Evolutionary conservation across 768 basidiomycete species (phyloP).

Genomic region (Pleurotus giganteus): DNA sequence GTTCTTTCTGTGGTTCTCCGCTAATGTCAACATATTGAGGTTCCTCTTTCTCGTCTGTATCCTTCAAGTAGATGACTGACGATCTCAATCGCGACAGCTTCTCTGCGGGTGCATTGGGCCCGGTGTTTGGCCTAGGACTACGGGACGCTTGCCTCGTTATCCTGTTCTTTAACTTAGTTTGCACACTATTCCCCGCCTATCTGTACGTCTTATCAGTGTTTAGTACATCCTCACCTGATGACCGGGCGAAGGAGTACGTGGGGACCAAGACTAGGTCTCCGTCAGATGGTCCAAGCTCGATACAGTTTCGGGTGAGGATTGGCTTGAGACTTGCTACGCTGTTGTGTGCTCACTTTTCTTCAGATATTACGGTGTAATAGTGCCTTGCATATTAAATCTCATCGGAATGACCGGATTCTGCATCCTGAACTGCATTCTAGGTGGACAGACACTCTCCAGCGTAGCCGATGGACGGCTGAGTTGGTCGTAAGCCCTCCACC

Average conservation of each 20-base stretch:
- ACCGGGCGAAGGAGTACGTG: conserved; percentile 47
- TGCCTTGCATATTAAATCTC: conserved; percentile 49
- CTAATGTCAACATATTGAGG: conserved; percentile 64
- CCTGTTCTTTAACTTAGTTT: conserved; percentile 38
- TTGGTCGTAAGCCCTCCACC: conserved; percentile 26
- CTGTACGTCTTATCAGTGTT: conserved; percentile 42
- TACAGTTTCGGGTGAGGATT: conserved; percentile 27
- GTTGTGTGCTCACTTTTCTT: conserved; percentile 1
- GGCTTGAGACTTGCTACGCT: not conserved
- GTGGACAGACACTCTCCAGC: conserved; percentile 40
- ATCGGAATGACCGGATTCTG: conserved; percentile 56
- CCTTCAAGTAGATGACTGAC: not conserved
- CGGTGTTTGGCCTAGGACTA: conserved; percentile 53
- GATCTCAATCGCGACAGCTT: conserved; percentile 28
- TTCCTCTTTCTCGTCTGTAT: conserved; percentile 30
- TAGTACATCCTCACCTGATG: not conserved
- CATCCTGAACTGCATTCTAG: conserved; percentile 61
- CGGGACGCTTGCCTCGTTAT: conserved; percentile 52
- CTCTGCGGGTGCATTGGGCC: conserved; percentile 59
- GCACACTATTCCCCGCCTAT: conserved; percentile 55
- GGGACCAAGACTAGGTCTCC: conserved; percentile 77
- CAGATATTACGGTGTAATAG: conserved; percentile 57
- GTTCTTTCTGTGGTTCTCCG: conserved; percentile 73
- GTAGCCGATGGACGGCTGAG: conserved; percentile 24
- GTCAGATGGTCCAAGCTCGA: conserved; percentile 74